A percentile compares a stretch with the other conserved stretches of the same genome.
Evolutionary conservation across 164 flowering plant species (phyloP).

Genomic region (Paratinospora sagittata): DNA sequence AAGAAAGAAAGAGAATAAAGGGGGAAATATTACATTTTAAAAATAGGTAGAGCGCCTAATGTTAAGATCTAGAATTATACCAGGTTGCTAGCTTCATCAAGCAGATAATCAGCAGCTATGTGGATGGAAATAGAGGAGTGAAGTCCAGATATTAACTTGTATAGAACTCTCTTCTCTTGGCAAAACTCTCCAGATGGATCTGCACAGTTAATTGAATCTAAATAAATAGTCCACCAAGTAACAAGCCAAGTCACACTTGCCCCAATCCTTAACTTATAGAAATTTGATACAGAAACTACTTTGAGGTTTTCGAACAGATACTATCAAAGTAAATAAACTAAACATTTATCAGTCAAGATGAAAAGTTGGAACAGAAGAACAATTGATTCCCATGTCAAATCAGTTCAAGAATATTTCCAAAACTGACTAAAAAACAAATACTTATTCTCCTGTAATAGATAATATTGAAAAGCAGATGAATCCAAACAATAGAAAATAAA

Average conservation of each 20-base stretch:
- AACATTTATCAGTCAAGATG: neutral
- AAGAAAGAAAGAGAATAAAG: neutral
- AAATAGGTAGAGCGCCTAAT: neutral
- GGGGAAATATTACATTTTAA: neutral
- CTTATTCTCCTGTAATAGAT: neutral
- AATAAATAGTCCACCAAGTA: neutral
- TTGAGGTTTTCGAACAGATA: neutral
- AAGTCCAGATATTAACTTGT: conserved; percentile 89
- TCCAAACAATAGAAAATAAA: neutral
- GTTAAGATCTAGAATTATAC: conserved; percentile 11
- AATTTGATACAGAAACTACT: neutral
- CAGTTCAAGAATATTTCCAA: neutral
- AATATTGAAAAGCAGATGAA: neutral
- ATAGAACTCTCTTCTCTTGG: conserved; percentile 70
- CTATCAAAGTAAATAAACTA: neutral
- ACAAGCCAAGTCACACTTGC: neutral
- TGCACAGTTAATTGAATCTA: conserved; percentile 22
- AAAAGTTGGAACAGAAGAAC: neutral
- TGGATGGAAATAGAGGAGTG: conserved; percentile 90
- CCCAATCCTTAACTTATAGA: neutral
- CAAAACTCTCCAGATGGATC: conserved; percentile 79
- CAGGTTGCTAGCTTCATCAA: conserved; percentile 59
- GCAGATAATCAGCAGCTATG: conserved; percentile 86
- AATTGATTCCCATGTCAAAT: neutral
- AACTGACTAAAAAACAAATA: too few species aligned